Base-by-base conservation (phyloP, 2,329 filamentous ascomycete species). In the Capronia americana region DNA sequence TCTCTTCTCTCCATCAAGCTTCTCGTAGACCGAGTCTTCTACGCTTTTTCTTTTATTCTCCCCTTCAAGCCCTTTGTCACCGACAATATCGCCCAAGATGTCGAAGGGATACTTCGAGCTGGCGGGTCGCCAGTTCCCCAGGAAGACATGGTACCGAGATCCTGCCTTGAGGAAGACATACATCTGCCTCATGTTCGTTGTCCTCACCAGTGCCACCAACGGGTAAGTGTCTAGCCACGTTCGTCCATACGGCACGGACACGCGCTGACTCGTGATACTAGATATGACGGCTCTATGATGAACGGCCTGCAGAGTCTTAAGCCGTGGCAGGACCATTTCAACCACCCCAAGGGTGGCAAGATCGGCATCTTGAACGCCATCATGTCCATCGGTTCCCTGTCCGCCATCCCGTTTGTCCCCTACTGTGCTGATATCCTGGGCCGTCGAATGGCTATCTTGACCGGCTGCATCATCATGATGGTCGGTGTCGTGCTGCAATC, bases 131-230 rank as follows among this genome's bases (percentile, higher is more conserved):
- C 67, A 79, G 34, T 86, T 87, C 71, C 82, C 86, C 71, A 79
- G 80, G 64, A 85, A 87, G 24, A 82, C 77, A 62, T 88, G 86
- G 86, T 83, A 79, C 68, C 80, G 77, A 71, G 84, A 88, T 69
- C 84, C 85, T 44, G 83, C 86, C 72, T 77, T 88, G 61, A 80
- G 86, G 60, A 84, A 81, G 73, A 81, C 88, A n/a, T 88, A 88
- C 73, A 79, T 80, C 61, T 80, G 83, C 74, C 80, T 80, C 67
- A 76, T 82, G 38, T 82, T 88, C 66, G 79, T 89, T 64, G 85
- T 86, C 75, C 78, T 88, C 63, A 86, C 85, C n/a, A 88, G 86
- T 32, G 86, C 86, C 38, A 72, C 71, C 28, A 72, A 71, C 50
- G 71, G 70, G 67, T 69, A 61, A 61, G 67, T 59, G 11, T 23